A percentile compares a stretch with the other conserved stretches of the same genome.
Conservation (phyloP, 2,329 filamentous ascomycete species). For the Coniochaeta sp. region DNA sequence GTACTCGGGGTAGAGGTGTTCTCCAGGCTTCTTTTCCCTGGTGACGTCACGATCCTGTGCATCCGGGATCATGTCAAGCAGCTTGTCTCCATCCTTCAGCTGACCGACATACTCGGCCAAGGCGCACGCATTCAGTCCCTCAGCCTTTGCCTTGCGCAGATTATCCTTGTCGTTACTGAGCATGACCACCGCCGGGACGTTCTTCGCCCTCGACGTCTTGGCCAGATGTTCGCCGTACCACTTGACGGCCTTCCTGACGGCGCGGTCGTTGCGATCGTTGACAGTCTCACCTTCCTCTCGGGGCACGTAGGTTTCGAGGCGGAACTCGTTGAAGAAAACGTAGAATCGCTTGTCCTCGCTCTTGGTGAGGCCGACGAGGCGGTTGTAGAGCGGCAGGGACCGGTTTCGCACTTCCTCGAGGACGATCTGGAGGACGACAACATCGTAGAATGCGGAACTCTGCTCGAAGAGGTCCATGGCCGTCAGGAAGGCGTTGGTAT, state of each 20-base stretch:
- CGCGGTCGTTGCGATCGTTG: slow-evolving; percentile 93
- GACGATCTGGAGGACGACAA: slow-evolving; percentile 93
- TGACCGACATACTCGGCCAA: slow-evolving; percentile 73
- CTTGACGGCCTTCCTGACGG: slow-evolving; percentile 74
- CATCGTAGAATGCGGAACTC: slow-evolving; percentile 85
- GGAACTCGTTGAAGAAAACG: slow-evolving; percentile 98
- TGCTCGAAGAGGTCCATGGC: slow-evolving; percentile 98
- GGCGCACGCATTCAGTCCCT: slow-evolving; percentile 63
- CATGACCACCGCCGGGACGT: slow-evolving; percentile 76
- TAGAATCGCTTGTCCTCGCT: slow-evolving; percentile 97
- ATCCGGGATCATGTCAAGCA: slow-evolving; percentile 91
- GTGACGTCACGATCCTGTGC: slow-evolving; percentile 60
- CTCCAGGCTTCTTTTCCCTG: slow-evolving; percentile 54
- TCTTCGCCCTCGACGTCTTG: slow-evolving; percentile 47
- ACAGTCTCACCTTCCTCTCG: slow-evolving; percentile 75
- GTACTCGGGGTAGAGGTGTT: slow-evolving; percentile 84
- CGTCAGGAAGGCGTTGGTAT: slow-evolving; percentile 91
- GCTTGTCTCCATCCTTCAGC: slow-evolving; percentile 73
- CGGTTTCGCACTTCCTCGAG: slow-evolving; percentile 93
- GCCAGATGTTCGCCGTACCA: slow-evolving; percentile 86
- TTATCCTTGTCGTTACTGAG: slow-evolving; percentile 90
- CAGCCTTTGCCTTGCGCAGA: slow-evolving; percentile 69
- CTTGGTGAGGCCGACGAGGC: slow-evolving; percentile 81
- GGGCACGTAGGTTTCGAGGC: slow-evolving; percentile 79
- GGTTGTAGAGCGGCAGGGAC: slow-evolving; percentile 90